Percentiles rank a stretch among this genome's conserved stretches.
These are phyloP conservation scores for Isatis tinctoria DNA, from an alignment of 345 rosid genomes.

Conservation along the genomic window DNA sequence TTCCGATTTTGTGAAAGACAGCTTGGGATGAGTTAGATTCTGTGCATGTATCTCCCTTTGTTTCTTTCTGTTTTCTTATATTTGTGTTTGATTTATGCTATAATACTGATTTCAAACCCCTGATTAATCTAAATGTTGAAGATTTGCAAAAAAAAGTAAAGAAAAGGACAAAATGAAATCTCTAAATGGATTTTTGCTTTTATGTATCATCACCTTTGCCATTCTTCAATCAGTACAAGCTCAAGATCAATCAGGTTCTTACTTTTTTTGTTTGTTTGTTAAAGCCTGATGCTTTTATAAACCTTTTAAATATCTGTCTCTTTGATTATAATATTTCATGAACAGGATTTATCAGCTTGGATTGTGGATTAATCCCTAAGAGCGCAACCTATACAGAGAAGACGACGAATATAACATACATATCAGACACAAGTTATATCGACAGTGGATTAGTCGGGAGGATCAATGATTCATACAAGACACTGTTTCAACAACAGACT, in stretches of 20 bases:
- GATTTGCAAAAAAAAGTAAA: neutral
- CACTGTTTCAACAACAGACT: constrained; percentile 1
- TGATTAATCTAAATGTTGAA: neutral
- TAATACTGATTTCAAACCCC: neutral
- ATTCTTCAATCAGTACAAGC: constrained; percentile 1
- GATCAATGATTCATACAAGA: constrained; percentile 3
- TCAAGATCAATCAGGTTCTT: constrained; percentile 25
- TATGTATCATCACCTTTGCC: neutral
- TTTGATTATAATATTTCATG: neutral
- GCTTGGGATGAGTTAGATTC: neutral
- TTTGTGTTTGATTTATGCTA: neutral
- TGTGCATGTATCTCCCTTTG: neutral
- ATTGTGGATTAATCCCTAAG: constrained; percentile 33
- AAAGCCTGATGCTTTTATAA: neutral
- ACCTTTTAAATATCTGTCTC: neutral
- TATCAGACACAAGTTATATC: constrained; percentile 20
- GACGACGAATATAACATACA: neutral
- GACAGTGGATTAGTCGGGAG: constrained; percentile 23
- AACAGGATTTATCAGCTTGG: constrained; percentile 44
- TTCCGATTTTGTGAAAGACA: neutral
- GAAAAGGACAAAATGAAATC: constrained; percentile 9
- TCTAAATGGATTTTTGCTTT: neutral
- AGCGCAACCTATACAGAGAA: constrained; percentile 10
- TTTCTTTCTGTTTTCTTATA: neutral
- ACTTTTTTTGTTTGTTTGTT: neutral